Percentiles rank a stretch among this genome's conserved stretches.
These are phyloP conservation scores for Penicillium cataractarum DNA, from an alignment of 495 filamentous ascomycete species.

Conservation along the genomic window DNA sequence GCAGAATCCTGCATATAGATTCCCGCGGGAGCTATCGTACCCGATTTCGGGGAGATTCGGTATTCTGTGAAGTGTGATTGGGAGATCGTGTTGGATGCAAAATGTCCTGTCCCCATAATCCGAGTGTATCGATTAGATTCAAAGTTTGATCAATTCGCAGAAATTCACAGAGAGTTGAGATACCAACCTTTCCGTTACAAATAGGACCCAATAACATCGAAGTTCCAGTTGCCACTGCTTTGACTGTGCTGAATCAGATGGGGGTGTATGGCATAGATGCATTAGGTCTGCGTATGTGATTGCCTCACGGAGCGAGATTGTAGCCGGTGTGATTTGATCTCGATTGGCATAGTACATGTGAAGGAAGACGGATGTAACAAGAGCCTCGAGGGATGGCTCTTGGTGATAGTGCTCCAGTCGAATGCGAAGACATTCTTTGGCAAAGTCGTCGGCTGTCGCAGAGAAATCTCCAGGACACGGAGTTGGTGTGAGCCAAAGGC, in stretches of 20 bases:
- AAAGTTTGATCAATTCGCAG: no score
- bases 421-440: slow-evolving; percentile 20
- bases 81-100: slow-evolving; percentile 26
- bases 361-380: slow-evolving; percentile 22
- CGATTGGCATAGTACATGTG: slow-evolving; percentile 28
- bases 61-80: slow-evolving; percentile 23
- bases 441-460: slow-evolving; percentile 21
- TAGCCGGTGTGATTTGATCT: slow-evolving; percentile 21
- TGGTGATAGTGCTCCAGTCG: slow-evolving; percentile 15
- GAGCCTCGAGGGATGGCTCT: slow-evolving; percentile 9
- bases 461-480: slow-evolving; percentile 6
- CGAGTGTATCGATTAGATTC: neutral
- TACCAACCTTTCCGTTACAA: slow-evolving; percentile 25
- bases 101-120: slow-evolving; percentile 13
- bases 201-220: slow-evolving; percentile 23
- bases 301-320: slow-evolving; percentile 22
- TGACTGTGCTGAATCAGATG: slow-evolving; percentile 4
- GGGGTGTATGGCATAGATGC: slow-evolving; percentile 15
- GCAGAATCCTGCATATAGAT: slow-evolving; percentile 17
- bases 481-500: slow-evolving; percentile 11
- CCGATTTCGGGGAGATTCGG: slow-evolving; percentile 16
- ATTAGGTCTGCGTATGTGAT: slow-evolving; percentile 22
- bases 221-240: slow-evolving; percentile 20
- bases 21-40: slow-evolving; percentile 1
- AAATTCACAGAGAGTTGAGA: no score